Base-by-base conservation (phyloP, 73 alveolate species). In the Paramecium octaurelia region DNA sequence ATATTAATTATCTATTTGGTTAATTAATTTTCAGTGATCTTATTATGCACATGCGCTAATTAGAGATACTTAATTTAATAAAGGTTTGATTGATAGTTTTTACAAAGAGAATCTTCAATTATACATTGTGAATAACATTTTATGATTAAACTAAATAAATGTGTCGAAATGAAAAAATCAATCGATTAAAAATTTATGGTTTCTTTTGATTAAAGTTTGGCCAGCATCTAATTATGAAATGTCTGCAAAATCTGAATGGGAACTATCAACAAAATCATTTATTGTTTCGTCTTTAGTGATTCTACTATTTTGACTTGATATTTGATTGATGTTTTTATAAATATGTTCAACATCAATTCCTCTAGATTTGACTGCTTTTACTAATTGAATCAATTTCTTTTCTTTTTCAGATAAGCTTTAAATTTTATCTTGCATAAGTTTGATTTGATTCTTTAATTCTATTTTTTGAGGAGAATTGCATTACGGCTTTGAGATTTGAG, bases 321-420 rank as follows among this genome's bases (percentile, higher is more conserved):
- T n/a, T 59, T 24, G 40, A 29, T 59, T 59, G 77, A 70, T 24
- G 31, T 76, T 76, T 76, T 76, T 76, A 76, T 76, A 76, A 43
- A 76, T 76, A n/a, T 76, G 44, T n/a, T 76, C 89, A 8, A 76
- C 48, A 76, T 76, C 89, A 34, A 76, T 76, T 4, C 89, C 89
- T 76, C 89, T 76, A 7, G 71, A 27, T 76, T 43, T 36, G 29
- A 76, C 89, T 10, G 89, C 89, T 43, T 76, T 76, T 14, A 76
- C 89, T 43, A 76, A 40, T 76, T 76, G 24, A 7, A 76, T 76
- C 6, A 76, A 20, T 38, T 76, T 76, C 20, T 76, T 76, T 42
- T 76, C 89, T 76, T 76, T 76, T 38, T 76, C 89, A 9, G 58
- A 24, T 12, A 76, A 18, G 4, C 43, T 36, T 43, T 76, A 3